Evolutionary conservation across 177 flowering plant genomes (phyloP).

Genomic region (Vitis hybrid): DNA sequence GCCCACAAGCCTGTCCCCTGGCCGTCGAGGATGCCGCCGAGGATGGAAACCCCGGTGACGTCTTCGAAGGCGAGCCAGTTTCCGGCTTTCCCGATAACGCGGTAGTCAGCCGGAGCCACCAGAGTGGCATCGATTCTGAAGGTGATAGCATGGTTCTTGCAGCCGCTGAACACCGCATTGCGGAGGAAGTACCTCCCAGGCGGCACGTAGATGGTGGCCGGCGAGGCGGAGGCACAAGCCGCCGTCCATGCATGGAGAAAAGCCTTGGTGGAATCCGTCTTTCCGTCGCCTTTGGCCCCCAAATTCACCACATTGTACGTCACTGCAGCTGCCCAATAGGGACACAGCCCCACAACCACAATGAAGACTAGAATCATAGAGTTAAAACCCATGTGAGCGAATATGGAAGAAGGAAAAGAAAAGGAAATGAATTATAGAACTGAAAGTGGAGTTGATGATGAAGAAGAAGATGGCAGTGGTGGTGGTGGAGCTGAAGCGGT

Average conservation of each 20-base stretch:
- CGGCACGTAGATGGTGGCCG: conserved; percentile 48
- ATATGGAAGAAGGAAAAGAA: background rate
- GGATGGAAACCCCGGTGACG: conserved; percentile 45
- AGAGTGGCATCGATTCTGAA: conserved; percentile 55
- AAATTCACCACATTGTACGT: conserved; percentile 31
- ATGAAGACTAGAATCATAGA: no score
- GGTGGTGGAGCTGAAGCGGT: conserved; percentile 20
- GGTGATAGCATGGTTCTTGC: conserved; percentile 35
- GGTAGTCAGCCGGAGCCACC: conserved; percentile 50
- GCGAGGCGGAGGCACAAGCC: conserved; percentile 39
- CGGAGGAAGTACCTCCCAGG: conserved; percentile 36
- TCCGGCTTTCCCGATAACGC: conserved; percentile 27
- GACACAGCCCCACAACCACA: background rate
- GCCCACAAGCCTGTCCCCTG: conserved; percentile 57
- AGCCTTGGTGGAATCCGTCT: conserved; percentile 42
- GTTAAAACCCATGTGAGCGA: no score
- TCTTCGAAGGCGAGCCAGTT: conserved; percentile 45
- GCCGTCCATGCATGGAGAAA: conserved; percentile 48
- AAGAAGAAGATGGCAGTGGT: background rate
- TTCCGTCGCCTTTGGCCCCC: conserved; percentile 57
- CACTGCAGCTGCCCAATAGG: conserved; percentile 14
- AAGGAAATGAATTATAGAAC: background rate
- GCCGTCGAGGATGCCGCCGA: conserved; percentile 63
- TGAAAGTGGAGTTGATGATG: no score
- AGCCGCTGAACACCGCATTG: conserved; percentile 34